Conservation (phyloP, 2,329 filamentous ascomycete species). For the Akanthomyces lecanii region DNA sequence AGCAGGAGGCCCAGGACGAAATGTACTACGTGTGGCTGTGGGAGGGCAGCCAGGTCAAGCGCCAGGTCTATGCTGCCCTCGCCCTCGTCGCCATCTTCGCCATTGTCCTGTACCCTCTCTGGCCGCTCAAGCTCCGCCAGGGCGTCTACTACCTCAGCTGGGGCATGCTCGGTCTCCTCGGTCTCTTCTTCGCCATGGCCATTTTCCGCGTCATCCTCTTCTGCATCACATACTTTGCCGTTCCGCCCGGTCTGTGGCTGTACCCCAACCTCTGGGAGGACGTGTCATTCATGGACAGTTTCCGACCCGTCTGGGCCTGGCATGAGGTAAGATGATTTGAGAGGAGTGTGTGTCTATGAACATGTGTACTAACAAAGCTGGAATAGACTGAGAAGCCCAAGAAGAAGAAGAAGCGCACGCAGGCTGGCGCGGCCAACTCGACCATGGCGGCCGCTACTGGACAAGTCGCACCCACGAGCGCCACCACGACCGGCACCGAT, state of each 20-base stretch:
- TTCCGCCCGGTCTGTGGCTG: conserved; percentile 89
- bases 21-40: conserved; percentile 97
- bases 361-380: conserved; percentile 21
- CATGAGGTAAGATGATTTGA: conserved; percentile 67
- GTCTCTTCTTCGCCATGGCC: conserved; percentile 94
- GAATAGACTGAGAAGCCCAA: conserved; percentile 35
- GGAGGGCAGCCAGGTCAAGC: conserved; percentile 89
- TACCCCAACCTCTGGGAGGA: conserved; percentile 98
- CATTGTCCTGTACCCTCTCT: conserved; percentile 91
- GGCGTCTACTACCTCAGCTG: conserved; percentile 98
- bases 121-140: conserved; percentile 85
- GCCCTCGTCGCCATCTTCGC: conserved; percentile 81
- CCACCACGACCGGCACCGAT: conserved; percentile 53
- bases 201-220: conserved; percentile 96
- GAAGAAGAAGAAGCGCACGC: conserved; percentile 56
- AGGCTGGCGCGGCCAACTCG: conserved; percentile 30
- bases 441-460: conserved; percentile 51
- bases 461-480: conserved; percentile 47
- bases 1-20: conserved; percentile 82
- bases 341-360: background rate
- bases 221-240: conserved; percentile 80
- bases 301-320: conserved; percentile 96
- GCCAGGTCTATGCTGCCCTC: conserved; percentile 83
- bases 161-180: conserved; percentile 84
- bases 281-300: conserved; percentile 96